These are phyloP conservation scores for Ophiostoma australiae DNA, from an alignment of 2,329 filamentous ascomycete species.

Conservation along the genomic window DNA sequence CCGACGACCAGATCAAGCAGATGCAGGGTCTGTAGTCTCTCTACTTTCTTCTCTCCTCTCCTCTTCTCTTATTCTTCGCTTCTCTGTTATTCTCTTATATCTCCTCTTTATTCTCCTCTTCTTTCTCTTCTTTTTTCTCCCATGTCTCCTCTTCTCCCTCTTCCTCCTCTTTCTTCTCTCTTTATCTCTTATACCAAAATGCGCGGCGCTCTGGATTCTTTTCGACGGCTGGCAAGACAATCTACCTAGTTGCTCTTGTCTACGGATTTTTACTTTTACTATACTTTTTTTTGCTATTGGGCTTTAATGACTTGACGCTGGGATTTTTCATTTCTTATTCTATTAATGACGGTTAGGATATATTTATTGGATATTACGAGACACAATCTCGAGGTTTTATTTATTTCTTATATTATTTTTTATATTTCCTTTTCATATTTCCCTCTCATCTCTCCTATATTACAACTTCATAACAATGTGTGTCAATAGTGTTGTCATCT, in stretches of 20 bases:
- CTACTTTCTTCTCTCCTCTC: background rate
- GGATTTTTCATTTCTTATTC: background rate
- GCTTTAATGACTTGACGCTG: slow-evolving; percentile 16
- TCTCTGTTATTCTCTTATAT: background rate
- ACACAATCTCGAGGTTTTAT: slow-evolving; percentile 16
- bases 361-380: slow-evolving; percentile 1
- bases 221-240: slow-evolving; percentile 1
- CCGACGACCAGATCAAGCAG: slow-evolving; percentile 54
- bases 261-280: slow-evolving; percentile 15
- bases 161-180: background rate
- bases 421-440: background rate
- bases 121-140: background rate
- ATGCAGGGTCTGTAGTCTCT: slow-evolving; percentile 37
- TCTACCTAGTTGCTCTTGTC: background rate
- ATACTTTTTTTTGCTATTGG: slow-evolving; percentile 16
- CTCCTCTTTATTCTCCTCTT: background rate
- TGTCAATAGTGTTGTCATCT: background rate
- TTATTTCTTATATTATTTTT: background rate
- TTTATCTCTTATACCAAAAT: slow-evolving; percentile 14
- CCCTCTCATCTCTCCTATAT: background rate
- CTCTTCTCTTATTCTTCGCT: background rate
- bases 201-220: slow-evolving; percentile 15
- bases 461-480: background rate
- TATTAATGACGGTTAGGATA: slow-evolving; percentile 15
- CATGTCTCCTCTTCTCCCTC: background rate